phyloP scores from a whole-genome alignment of 192 early-diverging fungal species.

The Chytriomyces sp. region DNA sequence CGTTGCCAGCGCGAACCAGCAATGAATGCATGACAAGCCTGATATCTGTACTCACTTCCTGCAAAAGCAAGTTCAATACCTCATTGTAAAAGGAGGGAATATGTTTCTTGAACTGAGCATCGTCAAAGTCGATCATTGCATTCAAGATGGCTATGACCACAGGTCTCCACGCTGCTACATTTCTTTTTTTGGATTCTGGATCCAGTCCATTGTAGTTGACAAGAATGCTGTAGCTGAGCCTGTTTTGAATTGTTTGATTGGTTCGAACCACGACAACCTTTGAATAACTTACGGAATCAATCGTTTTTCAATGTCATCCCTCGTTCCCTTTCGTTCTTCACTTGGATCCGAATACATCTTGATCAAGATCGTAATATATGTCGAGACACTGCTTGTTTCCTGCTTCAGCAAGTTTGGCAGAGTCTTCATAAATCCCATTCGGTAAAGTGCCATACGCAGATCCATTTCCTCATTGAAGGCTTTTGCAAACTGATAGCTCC shows the following conservation, averaged over 20 bases:
- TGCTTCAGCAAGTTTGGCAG: constrained; percentile 91
- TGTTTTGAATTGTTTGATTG: constrained; percentile 17
- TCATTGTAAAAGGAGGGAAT: constrained; percentile 65
- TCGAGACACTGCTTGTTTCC: constrained; percentile 75
- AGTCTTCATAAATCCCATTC: constrained; percentile 89
- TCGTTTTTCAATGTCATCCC: constrained; percentile 65
- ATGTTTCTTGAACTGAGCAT: constrained; percentile 65
- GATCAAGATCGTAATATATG: constrained; percentile 65
- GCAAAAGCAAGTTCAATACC: constrained; percentile 65
- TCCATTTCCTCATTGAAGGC: constrained; percentile 81
- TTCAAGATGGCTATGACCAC: constrained; percentile 73
- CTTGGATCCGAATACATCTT: constrained; percentile 69
- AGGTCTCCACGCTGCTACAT: constrained; percentile 75
- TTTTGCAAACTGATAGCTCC: constrained; percentile 79
- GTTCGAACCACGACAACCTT: constrained; percentile 1
- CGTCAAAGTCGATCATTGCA: constrained; percentile 66
- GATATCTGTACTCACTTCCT: constrained; percentile 64
- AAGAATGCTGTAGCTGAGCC: constrained; percentile 63
- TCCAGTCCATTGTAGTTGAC: constrained; percentile 65
- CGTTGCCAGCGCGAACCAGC: constrained; percentile 40
- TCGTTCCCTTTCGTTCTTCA: constrained; percentile 50
- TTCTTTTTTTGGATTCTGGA: constrained; percentile 68
- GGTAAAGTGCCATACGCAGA: constrained; percentile 78
- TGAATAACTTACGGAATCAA: constrained; percentile 59
- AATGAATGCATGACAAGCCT: constrained; percentile 51